These are phyloP conservation scores for Trichoderma sp. DNA, from an alignment of 2,329 filamentous ascomycete species.

Conservation along the genomic window DNA sequence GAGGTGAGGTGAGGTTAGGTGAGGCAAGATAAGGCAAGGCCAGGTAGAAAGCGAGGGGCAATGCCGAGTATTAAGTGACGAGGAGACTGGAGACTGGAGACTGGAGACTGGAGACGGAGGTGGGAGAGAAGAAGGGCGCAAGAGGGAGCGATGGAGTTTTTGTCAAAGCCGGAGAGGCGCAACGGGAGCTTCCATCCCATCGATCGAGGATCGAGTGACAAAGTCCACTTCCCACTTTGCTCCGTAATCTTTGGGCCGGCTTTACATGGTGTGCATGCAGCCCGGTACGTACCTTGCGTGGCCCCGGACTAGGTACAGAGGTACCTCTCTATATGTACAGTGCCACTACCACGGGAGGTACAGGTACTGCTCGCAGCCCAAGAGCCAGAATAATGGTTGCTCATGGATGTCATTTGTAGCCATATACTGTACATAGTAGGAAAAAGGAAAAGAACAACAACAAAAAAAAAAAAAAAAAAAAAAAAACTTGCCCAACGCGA, in stretches of 20 bases:
- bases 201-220: constrained; percentile 36
- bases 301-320: not conserved
- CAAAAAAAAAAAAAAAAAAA: not conserved
- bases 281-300: not conserved
- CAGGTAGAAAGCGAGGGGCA: constrained; percentile 22
- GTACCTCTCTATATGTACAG: too few relatives aligned
- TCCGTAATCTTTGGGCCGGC: not conserved
- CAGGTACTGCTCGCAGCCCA: constrained; percentile 5
- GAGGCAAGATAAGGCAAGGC: not conserved
- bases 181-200: constrained; percentile 29
- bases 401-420: too few relatives aligned
- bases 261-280: not conserved
- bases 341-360: too few relatives aligned
- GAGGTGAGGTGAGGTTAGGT: not conserved
- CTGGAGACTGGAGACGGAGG: constrained; percentile 3
- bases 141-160: constrained; percentile 30
- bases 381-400: not conserved
- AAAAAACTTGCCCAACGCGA: not conserved
- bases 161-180: constrained; percentile 31
- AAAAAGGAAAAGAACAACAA: too few relatives aligned
- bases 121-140: constrained; percentile 19
- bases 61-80: not conserved
- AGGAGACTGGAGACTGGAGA: not conserved
- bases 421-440: too few relatives aligned
- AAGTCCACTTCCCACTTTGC: constrained; percentile 18